Evolutionary conservation across 2,329 filamentous ascomycete genomes (phyloP), one percentile per base, ranked within the genome.

Genomic region (Grosmannia serpens): DNA sequence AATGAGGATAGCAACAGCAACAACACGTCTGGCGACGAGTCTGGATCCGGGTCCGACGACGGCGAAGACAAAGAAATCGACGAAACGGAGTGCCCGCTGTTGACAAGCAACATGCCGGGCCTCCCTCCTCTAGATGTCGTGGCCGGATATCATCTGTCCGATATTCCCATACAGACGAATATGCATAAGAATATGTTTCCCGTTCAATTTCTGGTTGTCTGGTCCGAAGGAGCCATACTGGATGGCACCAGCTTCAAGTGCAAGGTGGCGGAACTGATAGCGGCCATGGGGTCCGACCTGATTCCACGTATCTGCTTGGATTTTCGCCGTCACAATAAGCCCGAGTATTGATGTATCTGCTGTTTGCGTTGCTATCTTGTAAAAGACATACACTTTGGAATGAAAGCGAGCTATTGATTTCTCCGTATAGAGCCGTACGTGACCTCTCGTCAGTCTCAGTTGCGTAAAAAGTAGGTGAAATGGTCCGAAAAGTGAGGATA

Each of bases 41-140:
- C 20, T n/a, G n/a, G n/a, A n/a, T n/a, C n/a, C n/a, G n/a, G 20
- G 41, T 1, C 6, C 20, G 41, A 44, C 17, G 41, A 8, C 8
- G 8, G 41, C 20, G 17, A 44, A 8, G 41, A 69, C 22, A 41
- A 46, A 17, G 60, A 59, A 8, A 54, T 68, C 22, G 64, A 70
- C 17, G 60, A 62, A 13, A 65, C 66, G 33, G 65, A 62, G 52
- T 55, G 57, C 20, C 74, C 70, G 26, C 73, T 91, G 0, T 83
- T 89, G 60, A 68, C 73, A 1, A 77, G 84, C 53, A 75, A 78
- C 53, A 85, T 91, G 76, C 87, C 88, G 0, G 88, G 88, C 0
- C 77, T 89, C 46, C 75, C 82, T 50, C 75, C 80, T 0, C 66
- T 79, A 3, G 71, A 76, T 0, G 73, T 84, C 47, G 73, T 90